Evolutionary conservation across 441 rosid genomes (phyloP).

Genomic region (Aleurites moluccanus): DNA sequence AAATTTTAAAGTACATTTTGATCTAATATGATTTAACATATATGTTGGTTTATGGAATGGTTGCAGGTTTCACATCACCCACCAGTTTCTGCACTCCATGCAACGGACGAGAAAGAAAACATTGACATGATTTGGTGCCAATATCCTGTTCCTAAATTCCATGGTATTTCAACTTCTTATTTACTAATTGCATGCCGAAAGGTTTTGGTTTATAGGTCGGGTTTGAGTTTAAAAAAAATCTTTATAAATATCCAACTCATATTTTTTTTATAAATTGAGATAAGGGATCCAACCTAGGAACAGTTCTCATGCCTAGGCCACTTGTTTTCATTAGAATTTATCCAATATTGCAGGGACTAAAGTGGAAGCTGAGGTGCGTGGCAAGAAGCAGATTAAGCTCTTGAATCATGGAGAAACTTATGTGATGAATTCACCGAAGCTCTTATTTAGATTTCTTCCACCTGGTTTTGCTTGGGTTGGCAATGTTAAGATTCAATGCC

Average conservation of each 20-base stretch:
- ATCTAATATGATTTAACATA: not conserved
- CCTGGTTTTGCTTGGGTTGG: slow-evolving; percentile 71
- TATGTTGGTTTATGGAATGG: not conserved
- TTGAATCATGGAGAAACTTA: slow-evolving; percentile 58
- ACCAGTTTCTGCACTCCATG: slow-evolving; percentile 79
- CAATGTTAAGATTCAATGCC: slow-evolving; percentile 51
- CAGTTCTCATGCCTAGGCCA: no score
- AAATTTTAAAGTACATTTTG: not conserved
- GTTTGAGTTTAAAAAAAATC: no score
- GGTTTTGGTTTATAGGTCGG: no score
- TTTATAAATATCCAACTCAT: no score
- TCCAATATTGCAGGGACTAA: slow-evolving; percentile 42
- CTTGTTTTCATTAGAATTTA: no score
- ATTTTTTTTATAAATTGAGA: no score
- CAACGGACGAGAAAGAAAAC: slow-evolving; percentile 59
- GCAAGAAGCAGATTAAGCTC: slow-evolving; percentile 63
- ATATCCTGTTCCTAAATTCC: slow-evolving; percentile 61
- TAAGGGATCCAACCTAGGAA: no score
- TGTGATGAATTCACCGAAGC: slow-evolving; percentile 70
- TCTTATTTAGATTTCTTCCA: slow-evolving; percentile 56
- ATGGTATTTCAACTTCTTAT: slow-evolving; percentile 35
- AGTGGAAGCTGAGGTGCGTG: slow-evolving; percentile 63
- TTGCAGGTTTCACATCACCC: slow-evolving; percentile 89
- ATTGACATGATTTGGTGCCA: slow-evolving; percentile 70
- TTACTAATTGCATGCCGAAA: no score